Conservation (phyloP, 2,329 filamentous ascomycete species). For the Plectosphaerella plurivora region DNA sequence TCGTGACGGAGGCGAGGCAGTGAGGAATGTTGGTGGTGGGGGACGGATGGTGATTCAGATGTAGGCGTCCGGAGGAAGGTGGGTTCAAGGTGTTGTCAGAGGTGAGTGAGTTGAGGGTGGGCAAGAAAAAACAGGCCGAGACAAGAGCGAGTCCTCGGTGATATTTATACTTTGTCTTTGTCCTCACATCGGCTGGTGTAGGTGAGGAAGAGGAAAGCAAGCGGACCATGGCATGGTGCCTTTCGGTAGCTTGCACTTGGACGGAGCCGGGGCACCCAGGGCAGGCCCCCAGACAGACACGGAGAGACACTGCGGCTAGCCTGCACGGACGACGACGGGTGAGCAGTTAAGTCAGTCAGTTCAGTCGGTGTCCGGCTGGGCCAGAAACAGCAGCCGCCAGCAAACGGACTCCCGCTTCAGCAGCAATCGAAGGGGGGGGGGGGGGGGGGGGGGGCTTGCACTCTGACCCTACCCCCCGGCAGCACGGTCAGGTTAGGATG, state of each 20-base stretch:
- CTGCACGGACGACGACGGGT: background rate
- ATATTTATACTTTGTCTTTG: slow-evolving; percentile 11
- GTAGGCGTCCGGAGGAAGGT: background rate
- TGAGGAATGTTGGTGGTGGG: background rate
- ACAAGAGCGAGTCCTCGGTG: background rate
- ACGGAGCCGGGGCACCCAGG: too few relatives aligned
- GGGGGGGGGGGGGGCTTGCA: too few relatives aligned
- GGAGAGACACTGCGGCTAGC: background rate
- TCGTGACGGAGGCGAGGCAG: background rate
- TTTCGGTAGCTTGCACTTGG: too few relatives aligned
- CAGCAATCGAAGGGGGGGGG: background rate
- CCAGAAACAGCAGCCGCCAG: too few relatives aligned
- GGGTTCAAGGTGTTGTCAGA: background rate
- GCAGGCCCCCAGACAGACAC: too few relatives aligned
- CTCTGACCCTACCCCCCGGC: too few relatives aligned
- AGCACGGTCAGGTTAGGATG: background rate
- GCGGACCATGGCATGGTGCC: background rate
- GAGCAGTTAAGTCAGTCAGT: background rate
- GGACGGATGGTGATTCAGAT: background rate
- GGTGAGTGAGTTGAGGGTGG: background rate
- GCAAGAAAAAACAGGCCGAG: background rate
- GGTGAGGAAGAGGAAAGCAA: background rate
- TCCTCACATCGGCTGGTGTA: background rate
- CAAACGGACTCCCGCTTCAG: background rate
- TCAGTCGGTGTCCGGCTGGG: background rate